Conservation (phyloP, 768 basidiomycete species). For the Lentinula edodes region DNA sequence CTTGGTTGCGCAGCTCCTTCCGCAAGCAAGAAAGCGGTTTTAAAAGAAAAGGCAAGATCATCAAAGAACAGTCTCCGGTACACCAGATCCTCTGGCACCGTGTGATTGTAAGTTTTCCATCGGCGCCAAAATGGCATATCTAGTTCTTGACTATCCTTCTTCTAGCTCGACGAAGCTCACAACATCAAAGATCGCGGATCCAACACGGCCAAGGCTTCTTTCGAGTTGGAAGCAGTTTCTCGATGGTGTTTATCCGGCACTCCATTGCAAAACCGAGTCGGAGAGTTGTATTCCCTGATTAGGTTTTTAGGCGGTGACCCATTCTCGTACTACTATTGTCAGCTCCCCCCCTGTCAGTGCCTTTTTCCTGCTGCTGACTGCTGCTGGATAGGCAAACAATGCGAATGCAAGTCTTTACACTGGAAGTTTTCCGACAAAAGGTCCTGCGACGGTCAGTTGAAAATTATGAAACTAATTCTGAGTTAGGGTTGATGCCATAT, state of each 20-base stretch:
- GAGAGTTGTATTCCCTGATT: constrained; percentile 93
- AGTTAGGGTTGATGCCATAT: neutral
- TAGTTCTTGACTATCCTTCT: constrained; percentile 1
- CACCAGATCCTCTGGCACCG: constrained; percentile 85
- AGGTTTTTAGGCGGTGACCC: constrained; percentile 92
- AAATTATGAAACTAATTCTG: neutral
- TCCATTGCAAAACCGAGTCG: constrained; percentile 96
- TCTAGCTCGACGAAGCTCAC: constrained; percentile 89
- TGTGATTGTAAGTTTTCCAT: constrained; percentile 49
- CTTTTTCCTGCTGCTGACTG: neutral
- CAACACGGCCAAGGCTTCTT: constrained; percentile 96
- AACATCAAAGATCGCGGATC: constrained; percentile 95
- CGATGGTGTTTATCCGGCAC: constrained; percentile 98
- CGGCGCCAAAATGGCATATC: neutral
- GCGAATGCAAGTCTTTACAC: constrained; percentile 91
- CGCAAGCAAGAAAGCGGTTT: constrained; percentile 91
- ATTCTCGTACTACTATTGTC: constrained; percentile 89
- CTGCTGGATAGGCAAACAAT: constrained; percentile 65
- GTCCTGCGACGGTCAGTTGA: constrained; percentile 67
- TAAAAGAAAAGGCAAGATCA: constrained; percentile 73
- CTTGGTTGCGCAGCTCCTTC: constrained; percentile 53
- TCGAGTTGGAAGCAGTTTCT: constrained; percentile 74
- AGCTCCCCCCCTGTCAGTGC: constrained; percentile 19
- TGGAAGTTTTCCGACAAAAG: constrained; percentile 88
- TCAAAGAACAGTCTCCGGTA: constrained; percentile 85